Percentiles rank a stretch among this genome's conserved stretches.
Evolutionary conservation across 2,329 filamentous ascomycete species (phyloP).

Genomic region (Sclerotinia nivalis): DNA sequence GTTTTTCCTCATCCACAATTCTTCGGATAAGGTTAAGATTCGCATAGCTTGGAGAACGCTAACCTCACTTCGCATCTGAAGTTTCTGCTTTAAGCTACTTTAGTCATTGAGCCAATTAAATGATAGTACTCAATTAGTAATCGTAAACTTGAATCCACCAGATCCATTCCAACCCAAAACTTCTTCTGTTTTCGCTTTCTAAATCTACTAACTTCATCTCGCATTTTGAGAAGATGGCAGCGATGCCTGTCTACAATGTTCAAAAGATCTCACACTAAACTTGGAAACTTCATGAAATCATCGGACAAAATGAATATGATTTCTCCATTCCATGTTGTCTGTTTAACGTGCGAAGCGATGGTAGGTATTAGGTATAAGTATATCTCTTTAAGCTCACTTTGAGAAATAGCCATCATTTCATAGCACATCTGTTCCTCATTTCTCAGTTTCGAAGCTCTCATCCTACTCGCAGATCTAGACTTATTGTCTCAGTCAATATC

Average conservation of each 20-base stretch:
- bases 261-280: not conserved
- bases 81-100: not conserved
- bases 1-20: not conserved
- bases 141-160: not conserved
- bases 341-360: not conserved
- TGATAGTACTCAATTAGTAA: not conserved
- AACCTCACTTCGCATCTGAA: slow-evolving; percentile 3
- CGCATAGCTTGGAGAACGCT: not conserved
- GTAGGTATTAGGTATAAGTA: slow-evolving; percentile 10
- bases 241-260: not conserved
- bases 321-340: not conserved
- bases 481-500: not conserved
- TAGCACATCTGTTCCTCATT: not conserved
- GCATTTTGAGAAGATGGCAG: not conserved
- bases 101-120: not conserved
- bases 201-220: slow-evolving; percentile 11
- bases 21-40: not conserved
- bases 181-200: not conserved
- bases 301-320: not conserved
- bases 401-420: not conserved
- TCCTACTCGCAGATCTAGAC: not conserved
- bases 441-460: not conserved
- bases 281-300: not conserved
- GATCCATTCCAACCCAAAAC: not conserved
- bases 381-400: not conserved